Evolutionary conservation across 2,329 filamentous ascomycete species (phyloP), one percentile per base, ranked within the genome.

Genomic region (Sphaerulina vaccinii): DNA sequence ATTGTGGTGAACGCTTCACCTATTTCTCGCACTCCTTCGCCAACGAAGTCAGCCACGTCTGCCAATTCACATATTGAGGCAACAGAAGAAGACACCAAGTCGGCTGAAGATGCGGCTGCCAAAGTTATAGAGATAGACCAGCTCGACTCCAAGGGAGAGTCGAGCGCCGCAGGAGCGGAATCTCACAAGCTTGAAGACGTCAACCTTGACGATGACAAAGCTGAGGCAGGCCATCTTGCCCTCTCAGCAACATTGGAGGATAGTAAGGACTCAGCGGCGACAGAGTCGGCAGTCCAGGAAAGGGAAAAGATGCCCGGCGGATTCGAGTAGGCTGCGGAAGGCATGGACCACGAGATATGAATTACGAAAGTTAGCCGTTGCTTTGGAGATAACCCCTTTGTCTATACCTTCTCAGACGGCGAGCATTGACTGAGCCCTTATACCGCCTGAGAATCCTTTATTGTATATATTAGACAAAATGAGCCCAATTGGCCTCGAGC

Each of bases 1-100:
- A 63, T 65, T 16, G 59, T 71, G 19, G 63, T 72, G 49, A 59
- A 65, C 43, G 62, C 56, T 3, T 64, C 65, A 7, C 54, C 60
- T 13, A 52, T 41, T 22, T 40, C 44, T 35, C 35, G 40, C 16
- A 49, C 45, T 22, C 37, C 45, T 11, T 49, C 45, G 36, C 45
- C 45, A 18, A 29, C 37, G n/a, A 49, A 49, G n/a, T 33, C 27
- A 5, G 35, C 37, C 15, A 6, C 16, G 23, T 16, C 35, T 16
- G 19, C 21, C 11, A 7, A 16, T 16, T 11, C 27, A 15, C 16
- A 15, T 23, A 23, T 22, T 16, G 15, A 11, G 21, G 16, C 29
- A 21, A 35, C 32, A 23, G 21, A 23, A 13, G 22, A 33, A 13
- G 44, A 16, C 21, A 15, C 16, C 10, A 29, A 15, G 15, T 11